Base-by-base conservation (phyloP, 2,329 filamentous ascomycete genomes). In the Penicillium sp. region DNA sequence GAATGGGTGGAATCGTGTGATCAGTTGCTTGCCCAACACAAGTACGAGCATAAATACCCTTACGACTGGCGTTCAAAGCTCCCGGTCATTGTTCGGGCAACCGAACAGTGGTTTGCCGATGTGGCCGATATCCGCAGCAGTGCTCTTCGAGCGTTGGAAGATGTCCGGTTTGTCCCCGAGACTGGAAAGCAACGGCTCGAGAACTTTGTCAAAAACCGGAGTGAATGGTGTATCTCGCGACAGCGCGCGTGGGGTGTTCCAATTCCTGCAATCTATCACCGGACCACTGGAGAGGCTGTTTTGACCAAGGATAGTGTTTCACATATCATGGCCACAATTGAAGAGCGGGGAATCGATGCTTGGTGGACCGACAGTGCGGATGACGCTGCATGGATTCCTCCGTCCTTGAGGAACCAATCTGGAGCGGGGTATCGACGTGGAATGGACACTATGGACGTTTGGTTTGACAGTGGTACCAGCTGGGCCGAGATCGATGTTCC, bases 1-100 rank as follows among this genome's bases (percentile, higher is more conserved):
- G 79, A 86, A 1, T 79, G 94, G 49, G 78, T 97, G 2, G 76
- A 80, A 26, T 77, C 81, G 0, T 78, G 85, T 58, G 70, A 69
- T 20, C 71, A 79, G n/a, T 82, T 97, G 4, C 76, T 97, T 39
- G 81, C 82, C 38, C 83, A 82, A 4, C 88, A 95, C 64, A 81
- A 80, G 55, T 88, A 93, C 70, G 82, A 81, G 50, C 94, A 99
- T 79, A 97, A 96, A 73, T 97, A 97, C 71, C 94, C 94, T 0
- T 96, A 97, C 65, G 94, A 99, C 75, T 99, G 94, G 94, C 84
- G 94, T 52, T 96, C 93, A 0, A 99, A 97, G 74, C 82, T 89
- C 63, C 94, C 94, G 1, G 87, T 99, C 48, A 91, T 99, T 57
- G 85, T 95, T 34, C 81, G 94, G 62, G 93, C 94, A 4, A 99